A percentile compares a stretch with the other conserved stretches of the same genome.
phyloP scores from a whole-genome alignment of 768 basidiomycete genomes.

The Lactifluus volemus region DNA sequence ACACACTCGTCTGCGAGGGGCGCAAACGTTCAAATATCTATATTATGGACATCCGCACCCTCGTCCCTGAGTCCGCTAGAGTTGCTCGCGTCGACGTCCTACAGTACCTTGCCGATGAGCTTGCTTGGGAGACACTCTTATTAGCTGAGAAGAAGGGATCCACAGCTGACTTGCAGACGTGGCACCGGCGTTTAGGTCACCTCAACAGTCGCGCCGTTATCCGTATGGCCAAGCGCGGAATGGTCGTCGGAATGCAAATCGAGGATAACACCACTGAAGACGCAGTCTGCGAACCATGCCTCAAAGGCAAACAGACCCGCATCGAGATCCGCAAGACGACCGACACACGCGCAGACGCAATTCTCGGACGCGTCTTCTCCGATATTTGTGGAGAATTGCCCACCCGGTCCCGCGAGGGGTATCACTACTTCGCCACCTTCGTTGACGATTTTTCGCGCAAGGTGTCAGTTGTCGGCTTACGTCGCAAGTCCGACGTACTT shows the following conservation, averaged over 20 bases:
- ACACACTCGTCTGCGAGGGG: not conserved
- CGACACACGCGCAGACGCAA: not conserved
- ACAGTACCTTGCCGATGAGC: not conserved
- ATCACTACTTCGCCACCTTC: constrained; percentile 20
- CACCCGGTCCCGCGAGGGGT: constrained; percentile 1
- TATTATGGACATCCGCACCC: constrained; percentile 3
- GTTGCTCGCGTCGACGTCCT: too few species aligned
- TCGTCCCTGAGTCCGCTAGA: too few species aligned
- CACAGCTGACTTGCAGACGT: constrained; percentile 9
- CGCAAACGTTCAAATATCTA: constrained; percentile 8
- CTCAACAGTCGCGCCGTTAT: constrained; percentile 2
- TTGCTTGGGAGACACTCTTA: too few species aligned
- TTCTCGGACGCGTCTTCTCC: constrained; percentile 11
- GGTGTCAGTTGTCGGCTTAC: constrained; percentile 13
- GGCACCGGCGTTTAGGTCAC: constrained; percentile 21
- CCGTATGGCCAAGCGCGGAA: constrained; percentile 5
- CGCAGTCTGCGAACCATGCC: constrained; percentile 17
- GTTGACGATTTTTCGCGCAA: constrained; percentile 21
- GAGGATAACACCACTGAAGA: not conserved
- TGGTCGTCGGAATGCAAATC: constrained; percentile 12
- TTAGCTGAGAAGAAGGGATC: not conserved
- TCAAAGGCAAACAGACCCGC: not conserved
- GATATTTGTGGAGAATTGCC: constrained; percentile 22
- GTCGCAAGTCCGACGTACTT: constrained; percentile 15
- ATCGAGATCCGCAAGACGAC: constrained; percentile 11